Base-by-base conservation (phyloP, 768 basidiomycete genomes). In the Collybia mongolica region DNA sequence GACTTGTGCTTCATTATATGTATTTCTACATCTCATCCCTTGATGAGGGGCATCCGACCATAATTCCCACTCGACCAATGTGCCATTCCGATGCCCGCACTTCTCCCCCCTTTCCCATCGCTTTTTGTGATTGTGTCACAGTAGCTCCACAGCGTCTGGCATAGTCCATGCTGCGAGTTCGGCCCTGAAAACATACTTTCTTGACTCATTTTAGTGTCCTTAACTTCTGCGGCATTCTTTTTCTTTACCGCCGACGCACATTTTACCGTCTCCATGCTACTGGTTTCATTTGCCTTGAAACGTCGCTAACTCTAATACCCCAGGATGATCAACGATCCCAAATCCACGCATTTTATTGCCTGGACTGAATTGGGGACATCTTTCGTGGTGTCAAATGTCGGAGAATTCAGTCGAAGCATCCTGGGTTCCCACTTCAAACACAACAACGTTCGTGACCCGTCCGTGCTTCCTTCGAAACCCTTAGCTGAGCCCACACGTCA, bases 381-480 rank as follows among this genome's bases (percentile, higher is more conserved):
- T 41, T 92, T 93, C 59, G 88, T 92, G 40, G 90, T 93, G 29
- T 87, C 85, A 38, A 91, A 90, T 53, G 88, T 90, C 42, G 86
- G 87, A 65, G 88, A 91, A 63, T 93, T 93, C 65, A 90, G 88
- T 57, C 75, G 88, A 53, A 88, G 82, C 60, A 91, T 92, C 57
- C 75, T 93, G 24, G 90, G 90, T 2, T 83, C 85, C 2, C 90
- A 93, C 63, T 93, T 93, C 70, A 93, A 92, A 67, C 91, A 93
- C 70, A 92, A 91, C 66, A 92, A 92, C 64, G 89, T 89, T 71
- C 3, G 18, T 49, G 19, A 35, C 32, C 29, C 43, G 46, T 50
- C 40, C 43, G 51, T 50, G 8, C 17, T 24, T 19, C 17, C 7
- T 12, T 39, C 5, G 7, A 23, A 11, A 11, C 24, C 17, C 28